Base-by-base conservation (phyloP, 2,329 filamentous ascomycete species). In the Ophiostoma pallidulum region DNA sequence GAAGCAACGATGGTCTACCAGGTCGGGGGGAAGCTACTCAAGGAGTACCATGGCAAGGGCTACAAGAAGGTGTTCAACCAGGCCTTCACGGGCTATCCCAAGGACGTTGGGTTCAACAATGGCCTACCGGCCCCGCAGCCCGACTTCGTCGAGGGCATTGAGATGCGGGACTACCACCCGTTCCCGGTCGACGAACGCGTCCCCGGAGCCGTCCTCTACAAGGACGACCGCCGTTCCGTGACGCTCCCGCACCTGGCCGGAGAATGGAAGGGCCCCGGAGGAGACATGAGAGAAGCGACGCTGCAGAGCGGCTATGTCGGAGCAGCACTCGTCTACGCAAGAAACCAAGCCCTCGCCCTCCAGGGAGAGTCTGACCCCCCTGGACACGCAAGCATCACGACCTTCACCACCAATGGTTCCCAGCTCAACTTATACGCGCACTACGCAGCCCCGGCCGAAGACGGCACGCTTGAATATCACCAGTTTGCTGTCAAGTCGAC, bases 201-300 rank as follows among this genome's bases (percentile, higher is more conserved):
- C 20, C n/a, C n/a, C 4, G 54, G 54, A 1, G 56, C 59, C 1
- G 47, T 53, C 3, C 49, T 60, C 4, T 45, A 51, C 24, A 48
- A 51, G 32, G 48, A 56, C 9, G 8, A 51, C 3, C 24, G 37
- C 2, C 20, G 22, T 31, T 61, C 59, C 13, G 4, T 60, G 4
- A 51, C 54, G 7, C 46, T 62, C 8, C 56, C 61, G 4, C 61
- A 61, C 32, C 4, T 62, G 1, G 55, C 57, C 7, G 60, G 58
- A 3, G 60, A 62, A 32, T 58, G 53, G 36, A 56, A 57, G 33
- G 48, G 42, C 14, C 42, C 35, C 12, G 47, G 42, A 6, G 48
- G 51, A 5, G 24, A 53, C 36, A 46, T 56, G 50, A 24, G 41
- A 20, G 7, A 55, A 41, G 55, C 42, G 8, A n/a, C 6, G 32